These are phyloP conservation scores for Venturia oleaginea DNA, from an alignment of 2,329 filamentous ascomycete genomes.

Conservation along the genomic window DNA sequence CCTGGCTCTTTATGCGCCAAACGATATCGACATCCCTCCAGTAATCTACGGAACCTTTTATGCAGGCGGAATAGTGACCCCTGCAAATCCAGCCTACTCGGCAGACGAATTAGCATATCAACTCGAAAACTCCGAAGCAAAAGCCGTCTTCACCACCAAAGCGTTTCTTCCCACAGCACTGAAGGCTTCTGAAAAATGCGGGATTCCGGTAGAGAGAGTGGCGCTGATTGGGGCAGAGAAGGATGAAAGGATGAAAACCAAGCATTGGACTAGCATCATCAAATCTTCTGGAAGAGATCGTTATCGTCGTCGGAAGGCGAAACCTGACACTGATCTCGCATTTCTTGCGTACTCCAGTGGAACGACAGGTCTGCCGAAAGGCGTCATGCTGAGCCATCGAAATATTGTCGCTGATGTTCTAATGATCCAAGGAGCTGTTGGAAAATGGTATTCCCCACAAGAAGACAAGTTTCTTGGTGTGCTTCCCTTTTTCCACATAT, in stretches of 20 bases:
- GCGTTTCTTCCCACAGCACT: constrained; percentile 54
- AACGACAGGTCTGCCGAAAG: constrained; percentile 85
- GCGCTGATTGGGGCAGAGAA: constrained; percentile 64
- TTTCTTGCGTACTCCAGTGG: constrained; percentile 86
- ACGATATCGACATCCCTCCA: constrained; percentile 72
- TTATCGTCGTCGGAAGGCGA: constrained; percentile 53
- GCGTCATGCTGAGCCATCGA: constrained; percentile 73
- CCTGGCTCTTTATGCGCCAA: constrained; percentile 72
- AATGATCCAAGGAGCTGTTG: constrained; percentile 47
- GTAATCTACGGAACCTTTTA: constrained; percentile 72
- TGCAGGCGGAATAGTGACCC: constrained; percentile 74
- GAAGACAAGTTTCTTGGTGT: constrained; percentile 14
- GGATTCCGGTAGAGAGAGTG: constrained; percentile 62
- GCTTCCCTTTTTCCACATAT: constrained; percentile 15
- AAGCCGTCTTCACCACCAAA: constrained; percentile 57
- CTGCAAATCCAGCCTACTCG: constrained; percentile 83
- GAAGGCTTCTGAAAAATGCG: constrained; percentile 59
- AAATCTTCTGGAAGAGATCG: constrained; percentile 53
- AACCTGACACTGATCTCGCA: constrained; percentile 63
- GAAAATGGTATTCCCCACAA: constrained; percentile 21
- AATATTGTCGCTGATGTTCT: constrained; percentile 64
- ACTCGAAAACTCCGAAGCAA: constrained; percentile 67
- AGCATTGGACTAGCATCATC: constrained; percentile 64
- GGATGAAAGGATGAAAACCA: constrained; percentile 49
- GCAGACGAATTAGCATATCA: constrained; percentile 76